Percentiles rank a stretch among this genome's conserved stretches.
phyloP scores from a whole-genome alignment of 352 stramenopile genomes.

The Pythium rishiriense region DNA sequence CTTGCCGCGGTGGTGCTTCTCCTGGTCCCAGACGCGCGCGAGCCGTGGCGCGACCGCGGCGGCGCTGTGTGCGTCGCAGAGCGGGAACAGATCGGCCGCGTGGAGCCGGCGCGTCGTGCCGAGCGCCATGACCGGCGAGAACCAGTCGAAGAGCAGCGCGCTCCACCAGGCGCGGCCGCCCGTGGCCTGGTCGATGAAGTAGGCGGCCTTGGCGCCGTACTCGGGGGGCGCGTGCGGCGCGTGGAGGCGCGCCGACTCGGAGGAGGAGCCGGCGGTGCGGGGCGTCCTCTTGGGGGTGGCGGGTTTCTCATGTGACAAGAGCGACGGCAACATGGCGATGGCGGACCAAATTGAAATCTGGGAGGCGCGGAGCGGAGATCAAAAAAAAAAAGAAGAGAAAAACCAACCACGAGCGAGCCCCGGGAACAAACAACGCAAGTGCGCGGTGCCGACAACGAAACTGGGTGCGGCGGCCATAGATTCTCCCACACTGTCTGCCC shows the following conservation, averaged over 20 bases:
- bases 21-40: neutral
- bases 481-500: no score
- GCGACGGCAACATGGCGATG: slow-evolving; percentile 9
- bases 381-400: slow-evolving; percentile 16
- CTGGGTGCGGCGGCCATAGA: no score
- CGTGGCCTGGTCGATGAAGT: slow-evolving; percentile 12
- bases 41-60: neutral
- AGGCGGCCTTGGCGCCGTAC: slow-evolving; percentile 9
- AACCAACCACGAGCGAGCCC: no score
- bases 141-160: slow-evolving; percentile 23
- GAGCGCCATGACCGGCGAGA: slow-evolving; percentile 22
- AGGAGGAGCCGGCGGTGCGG: neutral
- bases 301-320: neutral
- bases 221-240: slow-evolving; percentile 1
- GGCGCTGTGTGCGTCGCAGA: slow-evolving; percentile 6
- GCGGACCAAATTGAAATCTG: slow-evolving; percentile 16
- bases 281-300: neutral
- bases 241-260: slow-evolving; percentile 9
- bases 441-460: neutral
- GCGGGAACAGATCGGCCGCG: slow-evolving; percentile 6
- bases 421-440: neutral
- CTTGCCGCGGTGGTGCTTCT: neutral
- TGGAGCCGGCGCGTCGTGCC: slow-evolving; percentile 15
- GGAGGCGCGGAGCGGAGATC: neutral
- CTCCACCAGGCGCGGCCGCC: slow-evolving; percentile 11